These are phyloP conservation scores for Stachybotrys elegans DNA, from an alignment of 2,329 filamentous ascomycete genomes.

Conservation along the genomic window DNA sequence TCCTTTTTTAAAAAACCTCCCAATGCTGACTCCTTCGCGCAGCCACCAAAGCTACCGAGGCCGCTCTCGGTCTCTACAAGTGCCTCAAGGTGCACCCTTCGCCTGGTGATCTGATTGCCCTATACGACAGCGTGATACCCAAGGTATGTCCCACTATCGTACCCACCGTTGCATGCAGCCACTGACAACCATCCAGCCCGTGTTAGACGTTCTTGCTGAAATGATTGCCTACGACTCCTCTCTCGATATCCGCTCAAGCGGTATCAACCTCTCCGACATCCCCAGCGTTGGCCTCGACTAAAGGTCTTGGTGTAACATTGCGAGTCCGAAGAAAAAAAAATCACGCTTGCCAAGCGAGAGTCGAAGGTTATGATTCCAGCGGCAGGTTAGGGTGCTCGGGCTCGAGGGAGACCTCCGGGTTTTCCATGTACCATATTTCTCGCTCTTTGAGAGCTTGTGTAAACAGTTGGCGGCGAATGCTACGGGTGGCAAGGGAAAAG, in stretches of 20 bases:
- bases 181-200: slow-evolving; percentile 52
- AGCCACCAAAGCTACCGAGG: slow-evolving; percentile 70
- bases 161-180: neutral
- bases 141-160: slow-evolving; percentile 55
- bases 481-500: slow-evolving; percentile 18
- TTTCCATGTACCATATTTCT: slow-evolving; percentile 36
- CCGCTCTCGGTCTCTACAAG: slow-evolving; percentile 95
- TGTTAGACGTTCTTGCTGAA: slow-evolving; percentile 92
- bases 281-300: slow-evolving; percentile 53
- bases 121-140: slow-evolving; percentile 97
- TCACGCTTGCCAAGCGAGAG: no score
- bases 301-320: no score
- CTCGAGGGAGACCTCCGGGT: slow-evolving; percentile 22
- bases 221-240: slow-evolving; percentile 92
- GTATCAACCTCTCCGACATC: slow-evolving; percentile 41
- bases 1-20: neutral
- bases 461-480: slow-evolving; percentile 32
- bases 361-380: no score
- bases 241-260: slow-evolving; percentile 51
- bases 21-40: slow-evolving; percentile 13
- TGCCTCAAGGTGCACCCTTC: slow-evolving; percentile 97
- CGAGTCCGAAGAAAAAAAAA: slow-evolving; percentile 6
- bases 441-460: slow-evolving; percentile 37
- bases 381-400: no score
- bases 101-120: slow-evolving; percentile 85